These are phyloP conservation scores for Psilocybe tampanensis DNA, from an alignment of 768 basidiomycete species.

Conservation along the genomic window DNA sequence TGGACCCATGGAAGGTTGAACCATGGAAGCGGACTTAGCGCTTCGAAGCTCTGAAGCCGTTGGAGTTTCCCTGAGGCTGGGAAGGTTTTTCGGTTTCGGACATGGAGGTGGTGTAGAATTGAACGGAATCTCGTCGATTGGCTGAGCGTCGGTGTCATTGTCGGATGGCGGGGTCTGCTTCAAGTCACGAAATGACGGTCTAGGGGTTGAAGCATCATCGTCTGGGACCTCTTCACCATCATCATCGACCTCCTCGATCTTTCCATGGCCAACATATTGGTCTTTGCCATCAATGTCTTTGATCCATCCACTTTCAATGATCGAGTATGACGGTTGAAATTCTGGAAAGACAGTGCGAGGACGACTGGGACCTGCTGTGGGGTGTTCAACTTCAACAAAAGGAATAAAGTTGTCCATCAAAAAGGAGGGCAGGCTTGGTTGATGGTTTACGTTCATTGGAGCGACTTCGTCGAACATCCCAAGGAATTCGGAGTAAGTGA, in stretches of 20 bases:
- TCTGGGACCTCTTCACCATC: slow-evolving; percentile 15
- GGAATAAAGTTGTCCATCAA: slow-evolving; percentile 12
- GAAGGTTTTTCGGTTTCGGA: slow-evolving; percentile 21
- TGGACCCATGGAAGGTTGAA: slow-evolving; percentile 8
- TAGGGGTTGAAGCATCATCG: slow-evolving; percentile 18
- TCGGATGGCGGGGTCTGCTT: slow-evolving; percentile 9
- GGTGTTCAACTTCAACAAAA: slow-evolving; percentile 8
- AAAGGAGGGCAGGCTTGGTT: slow-evolving; percentile 16
- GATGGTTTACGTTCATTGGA: slow-evolving; percentile 13
- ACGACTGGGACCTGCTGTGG: slow-evolving; percentile 23
- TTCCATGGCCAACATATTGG: slow-evolving; percentile 25
- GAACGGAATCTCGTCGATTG: slow-evolving; percentile 13
- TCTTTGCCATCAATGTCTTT: slow-evolving; percentile 23
- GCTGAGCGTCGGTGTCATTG: slow-evolving; percentile 12
- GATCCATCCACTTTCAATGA: slow-evolving; percentile 25
- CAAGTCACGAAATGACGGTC: slow-evolving; percentile 6
- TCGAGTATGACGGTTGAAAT: slow-evolving; percentile 8
- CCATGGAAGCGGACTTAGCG: slow-evolving; percentile 11
- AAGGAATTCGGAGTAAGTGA: slow-evolving; percentile 24
- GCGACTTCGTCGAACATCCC: slow-evolving; percentile 20
- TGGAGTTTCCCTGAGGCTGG: slow-evolving; percentile 25
- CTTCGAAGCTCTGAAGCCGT: slow-evolving; percentile 17
- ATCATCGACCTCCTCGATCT: slow-evolving; percentile 33
- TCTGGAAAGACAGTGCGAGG: slow-evolving; percentile 13
- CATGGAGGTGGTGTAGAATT: slow-evolving; percentile 29